Evolutionary conservation across 2,329 filamentous ascomycete species (phyloP).

Genomic region (Delphinella strobiligena): DNA sequence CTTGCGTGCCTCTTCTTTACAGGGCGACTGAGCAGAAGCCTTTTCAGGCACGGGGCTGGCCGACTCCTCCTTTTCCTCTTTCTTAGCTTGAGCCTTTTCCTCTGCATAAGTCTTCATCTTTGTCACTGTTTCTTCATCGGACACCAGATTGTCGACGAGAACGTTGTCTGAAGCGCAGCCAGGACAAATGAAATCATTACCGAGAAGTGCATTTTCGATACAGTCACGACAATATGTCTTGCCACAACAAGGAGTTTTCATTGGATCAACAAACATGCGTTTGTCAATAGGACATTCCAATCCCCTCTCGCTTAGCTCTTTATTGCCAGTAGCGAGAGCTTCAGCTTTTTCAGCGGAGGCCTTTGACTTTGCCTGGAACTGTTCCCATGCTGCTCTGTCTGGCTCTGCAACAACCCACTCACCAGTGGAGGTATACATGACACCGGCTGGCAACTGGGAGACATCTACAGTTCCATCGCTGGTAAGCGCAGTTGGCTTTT

Average conservation of each 20-base stretch:
- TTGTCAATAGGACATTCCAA: slow-evolving; percentile 94
- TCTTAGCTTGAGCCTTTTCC: slow-evolving; percentile 35
- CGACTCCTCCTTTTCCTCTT: slow-evolving; percentile 26
- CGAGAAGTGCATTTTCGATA: slow-evolving; percentile 97
- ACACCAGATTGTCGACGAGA: slow-evolving; percentile 77
- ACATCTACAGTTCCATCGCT: slow-evolving; percentile 70
- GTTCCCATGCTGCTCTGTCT: slow-evolving; percentile 91
- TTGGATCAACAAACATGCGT: slow-evolving; percentile 95
- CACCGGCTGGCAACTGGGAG: slow-evolving; percentile 67
- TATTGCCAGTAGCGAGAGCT: slow-evolving; percentile 62
- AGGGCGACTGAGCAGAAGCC: slow-evolving; percentile 1
- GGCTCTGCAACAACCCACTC: slow-evolving; percentile 95
- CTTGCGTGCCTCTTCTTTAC: slow-evolving; percentile 10
- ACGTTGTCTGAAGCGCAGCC: slow-evolving; percentile 84
- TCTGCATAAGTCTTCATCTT: slow-evolving; percentile 67
- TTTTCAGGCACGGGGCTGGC: slow-evolving; percentile 28
- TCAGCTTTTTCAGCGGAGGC: slow-evolving; percentile 66
- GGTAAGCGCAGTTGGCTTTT: slow-evolving; percentile 68
- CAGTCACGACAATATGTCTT: slow-evolving; percentile 99
- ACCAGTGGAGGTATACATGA: slow-evolving; percentile 96
- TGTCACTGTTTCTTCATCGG: slow-evolving; percentile 77
- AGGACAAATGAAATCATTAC: slow-evolving; percentile 94
- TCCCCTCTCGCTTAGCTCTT: slow-evolving; percentile 77
- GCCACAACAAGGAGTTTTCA: slow-evolving; percentile 96
- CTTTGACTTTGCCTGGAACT: slow-evolving; percentile 90